phyloP scores from a whole-genome alignment of 495 filamentous ascomycete genomes.

The Penicillium soppii region DNA sequence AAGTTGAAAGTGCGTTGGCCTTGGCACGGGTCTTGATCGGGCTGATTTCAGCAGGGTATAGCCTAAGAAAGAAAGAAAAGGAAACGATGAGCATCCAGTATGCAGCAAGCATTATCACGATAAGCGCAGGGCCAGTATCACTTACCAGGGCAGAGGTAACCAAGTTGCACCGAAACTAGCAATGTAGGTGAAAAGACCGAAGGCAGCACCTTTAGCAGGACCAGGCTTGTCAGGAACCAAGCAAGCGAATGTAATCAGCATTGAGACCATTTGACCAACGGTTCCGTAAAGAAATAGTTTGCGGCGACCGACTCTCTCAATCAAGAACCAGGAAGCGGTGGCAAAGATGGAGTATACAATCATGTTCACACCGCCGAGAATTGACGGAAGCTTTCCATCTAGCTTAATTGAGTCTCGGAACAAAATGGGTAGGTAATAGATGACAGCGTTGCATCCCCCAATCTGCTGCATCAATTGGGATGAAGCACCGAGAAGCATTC shows the following conservation, averaged over 20 bases:
- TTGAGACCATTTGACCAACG: constrained; percentile 60
- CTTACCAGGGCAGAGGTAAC: constrained; percentile 46
- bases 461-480: constrained; percentile 69
- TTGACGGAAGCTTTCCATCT: constrained; percentile 56
- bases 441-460: constrained; percentile 67
- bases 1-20: constrained; percentile 69
- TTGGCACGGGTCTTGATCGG: constrained; percentile 64
- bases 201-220: constrained; percentile 58
- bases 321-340: constrained; percentile 72
- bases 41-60: constrained; percentile 63
- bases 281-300: constrained; percentile 65
- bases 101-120: background rate
- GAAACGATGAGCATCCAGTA: background rate
- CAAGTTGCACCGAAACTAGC: constrained; percentile 57
- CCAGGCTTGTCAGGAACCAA: constrained; percentile 54
- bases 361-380: constrained; percentile 75
- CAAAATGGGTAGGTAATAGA: constrained; percentile 73
- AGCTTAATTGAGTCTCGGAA: constrained; percentile 58
- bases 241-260: constrained; percentile 66
- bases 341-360: constrained; percentile 64
- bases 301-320: constrained; percentile 65
- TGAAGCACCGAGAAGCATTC: constrained; percentile 31
- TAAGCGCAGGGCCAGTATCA: background rate
- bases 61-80: constrained; percentile 11
- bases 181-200: constrained; percentile 69